Conservation (phyloP, 768 basidiomycete genomes). For the Termitomyces sp. region DNA sequence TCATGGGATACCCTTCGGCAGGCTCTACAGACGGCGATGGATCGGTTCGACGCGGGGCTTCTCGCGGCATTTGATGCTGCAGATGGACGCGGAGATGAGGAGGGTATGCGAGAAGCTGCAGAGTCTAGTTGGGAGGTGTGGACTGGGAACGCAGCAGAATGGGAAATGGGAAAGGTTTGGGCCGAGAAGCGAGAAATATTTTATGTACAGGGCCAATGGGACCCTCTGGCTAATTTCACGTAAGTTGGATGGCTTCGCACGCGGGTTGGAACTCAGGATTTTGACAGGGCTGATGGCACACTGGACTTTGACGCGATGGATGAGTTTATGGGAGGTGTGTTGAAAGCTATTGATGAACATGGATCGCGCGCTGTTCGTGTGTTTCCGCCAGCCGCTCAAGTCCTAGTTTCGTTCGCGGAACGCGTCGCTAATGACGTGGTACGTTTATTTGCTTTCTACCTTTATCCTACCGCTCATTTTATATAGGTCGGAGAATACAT, state of each 20-base stretch:
- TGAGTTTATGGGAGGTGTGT: conserved; percentile 69
- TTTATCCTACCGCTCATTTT: neutral
- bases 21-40: conserved; percentile 72
- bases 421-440: conserved; percentile 83
- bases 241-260: conserved; percentile 27
- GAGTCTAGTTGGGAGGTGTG: conserved; percentile 85
- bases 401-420: conserved; percentile 79
- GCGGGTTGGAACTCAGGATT: neutral
- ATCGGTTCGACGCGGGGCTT: conserved; percentile 82
- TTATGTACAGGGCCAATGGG: conserved; percentile 79
- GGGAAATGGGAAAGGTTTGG: conserved; percentile 96
- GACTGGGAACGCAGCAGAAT: conserved; percentile 42
- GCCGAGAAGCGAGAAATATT: conserved; percentile 93
- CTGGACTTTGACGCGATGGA: conserved; percentile 95
- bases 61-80: conserved; percentile 89
- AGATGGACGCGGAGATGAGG: conserved; percentile 69
- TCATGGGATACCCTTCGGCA: conserved; percentile 58
- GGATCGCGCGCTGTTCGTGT: conserved; percentile 79
- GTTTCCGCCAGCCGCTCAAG: conserved; percentile 77
- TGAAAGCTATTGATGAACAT: conserved; percentile 63
- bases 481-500: conserved; percentile 87
- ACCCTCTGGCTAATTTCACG: conserved; percentile 80
- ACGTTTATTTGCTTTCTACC: conserved; percentile 19
- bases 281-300: conserved; percentile 42
- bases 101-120: conserved; percentile 75